These are phyloP conservation scores for Pilobolus umbonatus DNA, from an alignment of 192 early-diverging fungal genomes.

Conservation along the genomic window DNA sequence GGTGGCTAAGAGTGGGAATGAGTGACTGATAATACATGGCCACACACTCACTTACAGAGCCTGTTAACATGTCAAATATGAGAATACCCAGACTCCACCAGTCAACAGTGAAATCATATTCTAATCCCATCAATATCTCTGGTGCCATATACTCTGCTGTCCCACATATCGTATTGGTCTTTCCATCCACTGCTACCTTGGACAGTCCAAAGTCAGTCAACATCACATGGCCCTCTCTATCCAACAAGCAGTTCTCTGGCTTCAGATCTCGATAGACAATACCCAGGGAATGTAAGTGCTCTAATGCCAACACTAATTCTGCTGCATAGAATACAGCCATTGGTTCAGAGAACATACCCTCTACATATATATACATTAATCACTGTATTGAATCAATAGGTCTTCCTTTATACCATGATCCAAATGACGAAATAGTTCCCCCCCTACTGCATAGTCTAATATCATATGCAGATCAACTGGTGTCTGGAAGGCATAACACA, in stretches of 20 bases:
- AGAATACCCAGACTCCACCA: conserved; percentile 90
- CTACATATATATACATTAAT: conserved; percentile 16
- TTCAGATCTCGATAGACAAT: conserved; percentile 87
- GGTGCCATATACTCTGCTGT: conserved; percentile 76
- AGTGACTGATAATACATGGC: too few species aligned
- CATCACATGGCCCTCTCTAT: conserved; percentile 72
- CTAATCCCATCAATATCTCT: conserved; percentile 50
- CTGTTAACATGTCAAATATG: conserved; percentile 88
- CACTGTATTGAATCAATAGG: background rate
- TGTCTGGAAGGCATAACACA: conserved; percentile 92
- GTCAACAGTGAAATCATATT: conserved; percentile 74
- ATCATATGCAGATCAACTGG: conserved; percentile 79
- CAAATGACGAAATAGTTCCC: conserved; percentile 87
- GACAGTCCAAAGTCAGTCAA: conserved; percentile 91
- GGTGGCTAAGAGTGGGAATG: too few species aligned
- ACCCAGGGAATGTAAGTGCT: conserved; percentile 80
- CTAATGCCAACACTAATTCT: conserved; percentile 79
- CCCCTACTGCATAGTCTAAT: conserved; percentile 84
- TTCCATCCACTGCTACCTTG: conserved; percentile 58
- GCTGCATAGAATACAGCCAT: conserved; percentile 81
- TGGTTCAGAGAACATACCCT: conserved; percentile 68
- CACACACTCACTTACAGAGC: conserved; percentile 68
- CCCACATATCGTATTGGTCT: conserved; percentile 63
- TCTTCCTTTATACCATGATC: conserved; percentile 46
- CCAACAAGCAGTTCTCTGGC: conserved; percentile 69